Evolutionary conservation across 73 alveolate genomes (phyloP), one percentile per base, ranked within the genome.

Genomic region (Uronychia binucleata): DNA sequence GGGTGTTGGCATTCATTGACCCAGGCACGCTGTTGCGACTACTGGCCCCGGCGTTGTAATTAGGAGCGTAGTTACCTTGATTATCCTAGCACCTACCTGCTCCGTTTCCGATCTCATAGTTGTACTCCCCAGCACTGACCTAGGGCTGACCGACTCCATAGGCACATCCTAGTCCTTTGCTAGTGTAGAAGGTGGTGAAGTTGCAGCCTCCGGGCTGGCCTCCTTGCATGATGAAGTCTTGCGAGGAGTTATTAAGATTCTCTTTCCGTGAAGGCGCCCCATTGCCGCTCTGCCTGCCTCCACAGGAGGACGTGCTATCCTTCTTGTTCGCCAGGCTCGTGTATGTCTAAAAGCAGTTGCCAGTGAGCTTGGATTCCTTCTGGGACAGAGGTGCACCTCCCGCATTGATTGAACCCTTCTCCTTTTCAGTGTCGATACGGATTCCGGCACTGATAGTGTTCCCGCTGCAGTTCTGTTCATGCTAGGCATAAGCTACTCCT

Each of bases 291-390:
- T 5, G 5, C 19, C 67, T 46, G 5, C 67, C 67, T 46, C 67
- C 67, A 46, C 67, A 46, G 5, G 67, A 46, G 5, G 67, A 46
- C 5, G 67, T 46, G 67, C 67, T 46, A 19, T 46, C 67, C 19
- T 46, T 46, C 67, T 46, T 46, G 67, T 46, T 46, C 19, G 67
- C 67, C 67, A 46, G 67, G 67, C 67, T 46, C 67, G 67, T 46
- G 67, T 46, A 46, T 19, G 67, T 46, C 19, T 46, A 19, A 19
- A 46, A 46, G 5, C n/a, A 46, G 19, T 46, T 46, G 19, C n/a
- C 67, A 46, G 67, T 19, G 5, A 19, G n/a, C 5, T 5, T 5
- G 19, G 5, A 11, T 5, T 5, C 5, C 19, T 46, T 19, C 67
- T 46, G 5, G 5, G 67, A 46, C n/a, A 11, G 67, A 11, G 67